Evolutionary conservation across 768 basidiomycete genomes (phyloP).

Genomic region (Scleroderma citrinum): DNA sequence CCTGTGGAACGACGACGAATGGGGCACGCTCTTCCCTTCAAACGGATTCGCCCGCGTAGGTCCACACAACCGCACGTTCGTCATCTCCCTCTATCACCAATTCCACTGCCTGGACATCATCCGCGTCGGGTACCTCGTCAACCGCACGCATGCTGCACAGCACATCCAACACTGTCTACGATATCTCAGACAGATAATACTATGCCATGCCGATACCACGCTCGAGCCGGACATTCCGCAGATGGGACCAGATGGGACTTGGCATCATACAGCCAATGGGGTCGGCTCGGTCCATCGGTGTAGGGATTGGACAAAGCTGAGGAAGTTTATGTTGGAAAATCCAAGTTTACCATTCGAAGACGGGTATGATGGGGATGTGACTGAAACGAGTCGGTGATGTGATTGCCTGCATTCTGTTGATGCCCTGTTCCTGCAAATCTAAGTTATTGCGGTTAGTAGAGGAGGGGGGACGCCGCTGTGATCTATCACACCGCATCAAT

Average conservation of each 20-base stretch:
- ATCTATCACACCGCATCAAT: not conserved
- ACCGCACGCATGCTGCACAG: constrained; percentile 16
- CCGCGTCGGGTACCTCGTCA: constrained; percentile 23
- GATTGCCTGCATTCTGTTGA: too few species aligned
- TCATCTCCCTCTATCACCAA: constrained; percentile 40
- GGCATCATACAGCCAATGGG: constrained; percentile 24
- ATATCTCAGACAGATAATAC: constrained; percentile 33
- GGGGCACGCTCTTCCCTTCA: constrained; percentile 30
- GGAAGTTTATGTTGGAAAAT: constrained; percentile 23
- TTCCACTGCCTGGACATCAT: constrained; percentile 41
- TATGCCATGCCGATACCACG: constrained; percentile 36
- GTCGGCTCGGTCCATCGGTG: constrained; percentile 28
- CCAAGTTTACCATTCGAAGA: constrained; percentile 20
- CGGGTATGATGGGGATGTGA: not conserved
- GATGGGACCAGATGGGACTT: constrained; percentile 12
- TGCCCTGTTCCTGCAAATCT: not conserved
- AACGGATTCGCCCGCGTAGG: constrained; percentile 32
- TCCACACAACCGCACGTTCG: constrained; percentile 28
- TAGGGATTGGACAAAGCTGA: constrained; percentile 29
- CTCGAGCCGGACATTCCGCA: constrained; percentile 30
- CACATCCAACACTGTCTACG: constrained; percentile 36
- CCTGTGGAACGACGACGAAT: constrained; percentile 30
- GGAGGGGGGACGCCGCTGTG: not conserved
- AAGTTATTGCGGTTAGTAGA: not conserved
- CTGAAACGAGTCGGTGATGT: not conserved